Conservation (phyloP, 768 basidiomycete genomes). For the Grammothele lineata region DNA sequence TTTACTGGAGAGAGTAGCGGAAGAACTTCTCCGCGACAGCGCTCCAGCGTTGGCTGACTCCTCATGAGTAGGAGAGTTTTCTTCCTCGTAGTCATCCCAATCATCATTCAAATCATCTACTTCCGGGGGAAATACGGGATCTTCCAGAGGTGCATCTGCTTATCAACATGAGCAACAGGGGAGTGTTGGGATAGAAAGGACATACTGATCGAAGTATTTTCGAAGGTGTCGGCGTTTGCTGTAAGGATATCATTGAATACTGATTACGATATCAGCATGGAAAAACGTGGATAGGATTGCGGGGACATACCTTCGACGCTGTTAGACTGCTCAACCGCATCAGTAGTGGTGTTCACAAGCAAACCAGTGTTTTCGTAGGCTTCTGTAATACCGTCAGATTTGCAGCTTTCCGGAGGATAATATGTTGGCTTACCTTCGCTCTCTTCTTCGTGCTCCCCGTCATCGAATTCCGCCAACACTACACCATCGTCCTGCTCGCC, state of each 20-base stretch:
- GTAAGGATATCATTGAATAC: too few species aligned
- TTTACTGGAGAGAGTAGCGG: slow-evolving; percentile 9
- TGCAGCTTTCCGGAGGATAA: neutral
- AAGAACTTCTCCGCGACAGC: slow-evolving; percentile 14
- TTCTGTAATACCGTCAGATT: neutral
- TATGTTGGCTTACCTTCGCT: slow-evolving; percentile 1
- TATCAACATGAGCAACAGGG: too few species aligned
- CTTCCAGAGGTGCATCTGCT: neutral
- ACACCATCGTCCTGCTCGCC: too few species aligned
- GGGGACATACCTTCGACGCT: neutral
- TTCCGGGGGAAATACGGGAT: too few species aligned
- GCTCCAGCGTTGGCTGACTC: slow-evolving; percentile 1
- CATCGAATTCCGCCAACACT: too few species aligned
- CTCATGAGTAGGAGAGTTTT: neutral
- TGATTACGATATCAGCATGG: too few species aligned
- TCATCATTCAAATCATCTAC: slow-evolving; percentile 9
- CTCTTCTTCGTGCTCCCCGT: neutral
- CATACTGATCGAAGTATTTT: too few species aligned
- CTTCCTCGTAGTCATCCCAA: slow-evolving; percentile 6
- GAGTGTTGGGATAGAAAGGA: too few species aligned
- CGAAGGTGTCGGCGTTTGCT: too few species aligned
- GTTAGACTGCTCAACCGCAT: slow-evolving; percentile 1
- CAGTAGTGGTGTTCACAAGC: neutral
- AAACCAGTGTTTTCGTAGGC: neutral
- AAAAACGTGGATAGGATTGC: too few species aligned